phyloP scores from a whole-genome alignment of 768 basidiomycete genomes.

The Leccinum sublutescens region DNA sequence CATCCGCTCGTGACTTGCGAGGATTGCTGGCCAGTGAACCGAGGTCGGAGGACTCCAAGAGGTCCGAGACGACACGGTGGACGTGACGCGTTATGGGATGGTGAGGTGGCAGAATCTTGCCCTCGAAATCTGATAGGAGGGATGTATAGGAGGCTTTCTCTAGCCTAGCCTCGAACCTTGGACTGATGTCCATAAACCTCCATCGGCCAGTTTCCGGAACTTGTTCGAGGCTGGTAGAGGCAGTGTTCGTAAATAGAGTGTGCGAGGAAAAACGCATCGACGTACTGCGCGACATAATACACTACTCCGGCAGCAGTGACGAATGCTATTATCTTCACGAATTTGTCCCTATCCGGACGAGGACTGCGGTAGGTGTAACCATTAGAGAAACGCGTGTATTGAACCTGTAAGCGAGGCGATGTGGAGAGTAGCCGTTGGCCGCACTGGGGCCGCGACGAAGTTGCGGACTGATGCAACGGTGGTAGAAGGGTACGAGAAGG shows the following conservation, averaged over 20 bases:
- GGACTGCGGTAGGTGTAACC: conserved; percentile 1
- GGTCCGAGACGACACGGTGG: conserved; percentile 61
- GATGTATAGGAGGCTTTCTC: conserved; percentile 40
- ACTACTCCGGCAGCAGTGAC: conserved; percentile 21
- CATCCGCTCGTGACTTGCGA: not conserved
- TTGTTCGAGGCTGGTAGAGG: conserved; percentile 62
- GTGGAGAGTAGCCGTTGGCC: conserved; percentile 20
- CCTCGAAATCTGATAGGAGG: conserved; percentile 50
- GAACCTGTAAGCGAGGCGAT: conserved; percentile 18
- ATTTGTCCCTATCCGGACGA: conserved; percentile 9
- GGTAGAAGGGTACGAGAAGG: not conserved
- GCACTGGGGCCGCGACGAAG: not conserved
- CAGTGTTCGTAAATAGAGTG: not conserved
- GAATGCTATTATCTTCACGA: conserved; percentile 17
- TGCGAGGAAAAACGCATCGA: not conserved
- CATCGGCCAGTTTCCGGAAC: conserved; percentile 85
- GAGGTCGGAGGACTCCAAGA: conserved; percentile 71
- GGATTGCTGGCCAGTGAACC: conserved; percentile 46
- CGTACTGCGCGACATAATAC: conserved; percentile 32
- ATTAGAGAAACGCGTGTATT: conserved; percentile 30
- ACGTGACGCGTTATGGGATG: conserved; percentile 70
- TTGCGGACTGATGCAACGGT: conserved; percentile 1
- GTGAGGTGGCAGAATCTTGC: conserved; percentile 57
- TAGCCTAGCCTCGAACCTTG: conserved; percentile 54
- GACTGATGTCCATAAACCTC: conserved; percentile 81